phyloP scores from a whole-genome alignment of 768 basidiomycete species.

The Naematelia aurantialba region DNA sequence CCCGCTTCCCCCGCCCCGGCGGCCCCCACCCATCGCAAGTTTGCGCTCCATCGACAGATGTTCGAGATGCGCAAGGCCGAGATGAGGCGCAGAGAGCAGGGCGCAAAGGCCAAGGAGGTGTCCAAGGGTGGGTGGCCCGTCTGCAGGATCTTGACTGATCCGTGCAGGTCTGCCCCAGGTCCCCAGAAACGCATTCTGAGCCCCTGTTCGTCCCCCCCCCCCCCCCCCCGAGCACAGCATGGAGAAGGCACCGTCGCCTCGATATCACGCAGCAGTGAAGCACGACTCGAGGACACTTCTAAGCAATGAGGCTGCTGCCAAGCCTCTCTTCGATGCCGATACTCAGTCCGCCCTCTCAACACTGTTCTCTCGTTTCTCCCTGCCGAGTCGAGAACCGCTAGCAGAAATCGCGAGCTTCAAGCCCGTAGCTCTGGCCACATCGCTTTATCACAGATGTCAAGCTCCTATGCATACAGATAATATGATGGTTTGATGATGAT shows the following conservation, averaged over 20 bases:
- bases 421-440: too few species aligned
- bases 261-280: too few species aligned
- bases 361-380: too few species aligned
- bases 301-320: too few species aligned
- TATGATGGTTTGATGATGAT: too few species aligned
- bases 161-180: constrained; percentile 13
- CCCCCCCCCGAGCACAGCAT: neutral
- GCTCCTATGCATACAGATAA: neutral
- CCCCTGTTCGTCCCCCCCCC: neutral
- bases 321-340: too few species aligned
- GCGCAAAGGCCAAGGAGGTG: constrained; percentile 46
- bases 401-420: too few species aligned
- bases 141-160: neutral
- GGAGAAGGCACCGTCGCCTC: too few species aligned
- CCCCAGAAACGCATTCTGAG: constrained; percentile 9
- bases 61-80: constrained; percentile 75
- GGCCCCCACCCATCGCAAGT: constrained; percentile 61
- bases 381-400: too few species aligned
- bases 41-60: constrained; percentile 74
- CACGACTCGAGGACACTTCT: too few species aligned
- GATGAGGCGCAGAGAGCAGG: constrained; percentile 69
- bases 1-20: constrained; percentile 20
- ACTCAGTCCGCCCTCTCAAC: too few species aligned
- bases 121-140: constrained; percentile 46
- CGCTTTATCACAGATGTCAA: too few species aligned